These are phyloP conservation scores for Penicillium sp. DNA, from an alignment of 2,329 filamentous ascomycete genomes.

Conservation along the genomic window DNA sequence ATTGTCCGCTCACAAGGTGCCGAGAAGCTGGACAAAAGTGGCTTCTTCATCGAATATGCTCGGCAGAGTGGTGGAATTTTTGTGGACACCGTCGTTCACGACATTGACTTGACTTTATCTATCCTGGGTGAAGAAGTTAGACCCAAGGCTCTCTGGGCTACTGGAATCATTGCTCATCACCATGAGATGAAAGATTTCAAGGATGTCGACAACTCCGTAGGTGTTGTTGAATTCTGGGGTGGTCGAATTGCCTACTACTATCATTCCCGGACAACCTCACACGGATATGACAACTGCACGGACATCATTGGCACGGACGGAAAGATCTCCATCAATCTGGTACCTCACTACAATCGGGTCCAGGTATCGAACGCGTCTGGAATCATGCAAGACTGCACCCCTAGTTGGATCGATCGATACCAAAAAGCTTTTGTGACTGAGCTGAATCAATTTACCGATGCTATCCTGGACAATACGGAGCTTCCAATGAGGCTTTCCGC, in stretches of 20 bases:
- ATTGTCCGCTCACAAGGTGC: slow-evolving; percentile 63
- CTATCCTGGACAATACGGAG: slow-evolving; percentile 53
- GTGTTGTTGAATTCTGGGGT: slow-evolving; percentile 60
- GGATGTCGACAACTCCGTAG: slow-evolving; percentile 60
- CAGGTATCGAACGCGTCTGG: slow-evolving; percentile 54
- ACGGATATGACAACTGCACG: slow-evolving; percentile 63
- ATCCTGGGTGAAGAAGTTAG: slow-evolving; percentile 54
- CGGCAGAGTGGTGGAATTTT: slow-evolving; percentile 64
- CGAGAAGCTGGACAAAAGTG: slow-evolving; percentile 60
- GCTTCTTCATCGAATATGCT: slow-evolving; percentile 66
- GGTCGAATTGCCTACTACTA: slow-evolving; percentile 63
- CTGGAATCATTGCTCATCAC: slow-evolving; percentile 56
- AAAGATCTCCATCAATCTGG: slow-evolving; percentile 59
- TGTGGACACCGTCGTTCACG: slow-evolving; percentile 66
- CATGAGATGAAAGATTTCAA: slow-evolving; percentile 54
- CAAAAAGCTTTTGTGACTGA: slow-evolving; percentile 61
- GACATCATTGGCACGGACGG: slow-evolving; percentile 64
- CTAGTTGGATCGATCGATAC: slow-evolving; percentile 57
- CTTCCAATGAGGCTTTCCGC: slow-evolving; percentile 56
- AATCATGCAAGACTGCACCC: slow-evolving; percentile 49
- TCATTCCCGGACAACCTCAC: slow-evolving; percentile 62
- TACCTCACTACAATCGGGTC: slow-evolving; percentile 55
- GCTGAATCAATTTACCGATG: slow-evolving; percentile 60
- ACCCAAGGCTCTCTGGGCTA: slow-evolving; percentile 53
- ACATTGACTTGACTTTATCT: slow-evolving; percentile 63